Evolutionary conservation across 306 rosid genomes (phyloP), one percentile per base, ranked within the genome.

Genomic region (Luffa aegyptiaca): DNA sequence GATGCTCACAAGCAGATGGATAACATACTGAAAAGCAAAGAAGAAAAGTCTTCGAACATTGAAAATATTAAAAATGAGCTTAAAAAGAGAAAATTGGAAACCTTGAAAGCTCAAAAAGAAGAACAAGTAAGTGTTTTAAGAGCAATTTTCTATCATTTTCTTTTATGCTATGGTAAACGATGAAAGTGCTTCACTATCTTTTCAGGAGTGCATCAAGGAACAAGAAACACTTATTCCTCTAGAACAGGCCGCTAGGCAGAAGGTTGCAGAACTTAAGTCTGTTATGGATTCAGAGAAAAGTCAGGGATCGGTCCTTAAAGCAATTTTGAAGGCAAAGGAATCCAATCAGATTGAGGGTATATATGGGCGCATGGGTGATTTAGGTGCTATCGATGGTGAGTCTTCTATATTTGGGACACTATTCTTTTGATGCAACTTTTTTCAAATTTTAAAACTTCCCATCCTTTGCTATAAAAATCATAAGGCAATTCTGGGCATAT

Each of bases 281-380:
- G 82, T 86, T 80, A 76, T 88, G 87, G 99, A 95, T 86, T 90
- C 97, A 66, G 97, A 95, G 86, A 95, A 85, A 83, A 95, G 93
- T 82, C 99, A 90, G 84, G 99, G 97, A 33, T 91, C 96, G 14
- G 96, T 95, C 81, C 77, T 90, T 3, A 95, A 88, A 82, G 96
- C 97, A 85, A 88, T 95, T 63, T 81, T 90, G 84, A 88, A 86
- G 83, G 97, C 97, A 2, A 95, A 90, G 89, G 92, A 93, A 68
- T 85, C 90, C 76, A 89, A 86, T 81, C 89, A 59, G 81, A 91
- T 95, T 58, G 90, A 85, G 42, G 99, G 99, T 82, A 95, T 95
- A 86, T 93, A 95, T 86, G 97, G 99, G 14, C 93, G 97, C 80
- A 86, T 95, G 96, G 99, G 99, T 70, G 97, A 95, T 88, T 86